Evolutionary conservation across 768 basidiomycete species (phyloP).

Genomic region (Phylloporus sp.): DNA sequence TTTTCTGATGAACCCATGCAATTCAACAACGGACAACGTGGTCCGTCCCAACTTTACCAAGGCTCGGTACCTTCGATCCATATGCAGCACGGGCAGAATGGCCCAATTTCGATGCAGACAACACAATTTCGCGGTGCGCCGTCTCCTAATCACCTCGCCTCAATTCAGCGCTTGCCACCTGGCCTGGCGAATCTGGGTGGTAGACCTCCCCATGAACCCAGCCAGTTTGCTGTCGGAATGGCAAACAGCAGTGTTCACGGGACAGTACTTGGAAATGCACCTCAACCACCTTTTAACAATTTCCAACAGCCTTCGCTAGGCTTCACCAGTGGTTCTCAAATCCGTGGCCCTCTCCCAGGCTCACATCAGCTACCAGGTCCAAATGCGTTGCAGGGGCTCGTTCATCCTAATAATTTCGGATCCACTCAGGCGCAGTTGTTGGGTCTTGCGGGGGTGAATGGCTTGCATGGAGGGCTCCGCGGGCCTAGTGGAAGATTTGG

Average conservation of each 20-base stretch:
- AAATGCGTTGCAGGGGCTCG: conserved; percentile 49
- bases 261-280: conserved; percentile 43
- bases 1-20: conserved; percentile 60
- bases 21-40: conserved; percentile 57
- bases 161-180: conserved; percentile 65
- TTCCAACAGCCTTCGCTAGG: conserved; percentile 44
- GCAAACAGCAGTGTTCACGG: conserved; percentile 45
- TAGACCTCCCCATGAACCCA: conserved; percentile 75
- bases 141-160: conserved; percentile 53
- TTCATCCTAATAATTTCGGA: conserved; percentile 50
- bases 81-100: conserved; percentile 53
- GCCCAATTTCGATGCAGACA: conserved; percentile 54
- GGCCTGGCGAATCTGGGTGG: conserved; percentile 80
- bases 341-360: conserved; percentile 49
- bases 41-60: conserved; percentile 54
- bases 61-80: conserved; percentile 48
- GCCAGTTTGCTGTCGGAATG: conserved; percentile 54
- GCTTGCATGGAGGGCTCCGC: conserved; percentile 43
- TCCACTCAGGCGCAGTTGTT: conserved; percentile 46
- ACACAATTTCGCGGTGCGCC: conserved; percentile 66
- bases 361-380: conserved; percentile 49
- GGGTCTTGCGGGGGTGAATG: conserved; percentile 43
- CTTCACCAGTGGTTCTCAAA: conserved; percentile 39
- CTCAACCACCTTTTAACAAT: conserved; percentile 52
- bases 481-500: conserved; percentile 42